Evolutionary conservation across 164 flowering plant genomes (phyloP).

Genomic region (Berberis vulgaris): DNA sequence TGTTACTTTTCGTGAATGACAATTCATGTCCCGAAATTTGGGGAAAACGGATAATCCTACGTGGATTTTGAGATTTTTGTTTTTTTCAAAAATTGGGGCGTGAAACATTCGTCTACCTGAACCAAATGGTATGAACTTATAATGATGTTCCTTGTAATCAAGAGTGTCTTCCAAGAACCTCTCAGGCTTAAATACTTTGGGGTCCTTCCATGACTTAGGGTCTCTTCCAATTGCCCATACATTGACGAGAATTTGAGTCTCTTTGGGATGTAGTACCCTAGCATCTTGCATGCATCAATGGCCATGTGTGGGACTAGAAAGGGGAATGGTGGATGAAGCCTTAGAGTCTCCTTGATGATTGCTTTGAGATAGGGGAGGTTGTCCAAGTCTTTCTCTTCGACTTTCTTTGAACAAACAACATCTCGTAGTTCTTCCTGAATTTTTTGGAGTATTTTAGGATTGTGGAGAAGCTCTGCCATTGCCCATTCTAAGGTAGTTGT

Average conservation of each 20-base stretch:
- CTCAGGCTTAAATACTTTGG: conserved; percentile 39
- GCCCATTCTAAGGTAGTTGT: too few species aligned
- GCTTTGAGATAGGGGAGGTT: conserved; percentile 40
- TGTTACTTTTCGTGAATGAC: too few species aligned
- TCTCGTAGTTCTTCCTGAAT: conserved; percentile 32
- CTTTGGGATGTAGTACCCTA: conserved; percentile 28
- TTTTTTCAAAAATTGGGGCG: too few species aligned
- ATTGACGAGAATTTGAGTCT: too few species aligned
- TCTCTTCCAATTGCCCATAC: too few species aligned
- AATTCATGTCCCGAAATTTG: too few species aligned
- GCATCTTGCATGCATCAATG: conserved; percentile 23
- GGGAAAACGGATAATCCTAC: too few species aligned
- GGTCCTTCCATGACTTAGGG: conserved; percentile 36
- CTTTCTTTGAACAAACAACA: conserved; percentile 25
- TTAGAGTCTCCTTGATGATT: conserved; percentile 44
- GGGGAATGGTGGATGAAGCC: conserved; percentile 57
- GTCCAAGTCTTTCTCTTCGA: conserved; percentile 37
- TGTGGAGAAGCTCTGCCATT: too few species aligned
- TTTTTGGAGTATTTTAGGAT: neutral
- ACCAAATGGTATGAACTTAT: conserved; percentile 46
- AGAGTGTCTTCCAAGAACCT: conserved; percentile 29
- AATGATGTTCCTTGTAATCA: conserved; percentile 39
- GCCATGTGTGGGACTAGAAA: conserved; percentile 41
- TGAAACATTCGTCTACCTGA: conserved; percentile 34
- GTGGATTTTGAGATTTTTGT: too few species aligned